Conservation (phyloP, 495 filamentous ascomycete genomes). For the Neurospora sp. region DNA sequence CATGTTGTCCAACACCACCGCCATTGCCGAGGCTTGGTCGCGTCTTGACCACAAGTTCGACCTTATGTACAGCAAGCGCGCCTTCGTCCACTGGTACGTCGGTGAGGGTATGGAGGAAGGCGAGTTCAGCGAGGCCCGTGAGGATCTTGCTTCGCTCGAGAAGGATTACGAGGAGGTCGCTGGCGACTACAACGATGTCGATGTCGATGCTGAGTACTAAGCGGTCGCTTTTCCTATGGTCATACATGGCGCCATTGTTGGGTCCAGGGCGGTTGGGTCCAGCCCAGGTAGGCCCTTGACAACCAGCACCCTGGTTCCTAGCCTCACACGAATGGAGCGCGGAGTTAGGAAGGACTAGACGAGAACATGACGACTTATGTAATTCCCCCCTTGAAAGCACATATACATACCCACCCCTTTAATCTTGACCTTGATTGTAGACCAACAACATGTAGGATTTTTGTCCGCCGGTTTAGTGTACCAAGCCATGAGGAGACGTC, state of each 20-base stretch:
- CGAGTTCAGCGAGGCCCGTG: conserved; percentile 83
- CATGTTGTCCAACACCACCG: conserved; percentile 89
- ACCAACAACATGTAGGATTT: not conserved
- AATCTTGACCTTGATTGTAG: not conserved
- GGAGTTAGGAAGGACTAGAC: not conserved
- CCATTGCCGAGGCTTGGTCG: conserved; percentile 84
- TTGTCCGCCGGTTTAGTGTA: not conserved
- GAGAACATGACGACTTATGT: not conserved
- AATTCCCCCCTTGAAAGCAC: not conserved
- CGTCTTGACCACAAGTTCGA: conserved; percentile 90
- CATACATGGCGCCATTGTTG: not conserved
- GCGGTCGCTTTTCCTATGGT: conserved; percentile 4
- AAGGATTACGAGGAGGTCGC: conserved; percentile 93
- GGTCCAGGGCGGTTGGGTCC: not conserved
- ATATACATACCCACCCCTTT: not conserved
- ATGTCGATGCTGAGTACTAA: conserved; percentile 64
- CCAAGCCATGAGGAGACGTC: not conserved
- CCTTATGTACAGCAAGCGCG: conserved; percentile 93
- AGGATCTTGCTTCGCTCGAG: conserved; percentile 81
- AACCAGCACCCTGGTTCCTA: not conserved
- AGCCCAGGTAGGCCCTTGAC: not conserved
- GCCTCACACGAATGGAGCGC: not conserved
- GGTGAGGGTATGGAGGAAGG: conserved; percentile 96
- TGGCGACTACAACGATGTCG: conserved; percentile 59
- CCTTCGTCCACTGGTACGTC: conserved; percentile 93